Percentiles rank a stretch among this genome's conserved stretches.
Conservation (phyloP, 1,284 basidiomycete genomes). For the Lentinula novae-zelandiae region DNA sequence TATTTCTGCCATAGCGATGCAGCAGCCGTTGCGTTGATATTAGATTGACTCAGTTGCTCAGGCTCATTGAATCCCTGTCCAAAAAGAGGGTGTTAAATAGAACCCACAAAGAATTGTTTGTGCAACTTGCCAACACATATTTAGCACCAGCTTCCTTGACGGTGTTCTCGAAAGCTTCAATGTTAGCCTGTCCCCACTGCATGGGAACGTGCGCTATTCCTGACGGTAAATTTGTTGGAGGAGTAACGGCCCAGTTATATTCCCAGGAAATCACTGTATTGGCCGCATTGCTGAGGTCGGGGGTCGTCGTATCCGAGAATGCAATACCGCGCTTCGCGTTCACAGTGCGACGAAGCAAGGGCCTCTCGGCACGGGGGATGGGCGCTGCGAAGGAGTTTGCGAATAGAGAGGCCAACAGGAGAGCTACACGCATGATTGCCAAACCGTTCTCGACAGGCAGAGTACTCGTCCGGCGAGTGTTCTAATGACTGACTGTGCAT, state of each 20-base stretch:
- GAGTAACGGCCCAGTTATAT: constrained; percentile 10
- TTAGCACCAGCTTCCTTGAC: constrained; percentile 1
- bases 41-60: constrained; percentile 7
- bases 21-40: constrained; percentile 5
- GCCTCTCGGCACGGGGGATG: background rate
- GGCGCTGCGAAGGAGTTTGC: background rate
- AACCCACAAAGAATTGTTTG: background rate
- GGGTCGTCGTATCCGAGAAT: background rate
- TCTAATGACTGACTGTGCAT: background rate
- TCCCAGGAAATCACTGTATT: constrained; percentile 11
- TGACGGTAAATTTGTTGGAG: constrained; percentile 1
- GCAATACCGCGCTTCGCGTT: constrained; percentile 13
- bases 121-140: constrained; percentile 8
- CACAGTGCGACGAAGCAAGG: background rate
- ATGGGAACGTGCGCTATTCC: constrained; percentile 13
- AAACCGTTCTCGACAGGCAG: background rate
- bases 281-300: background rate
- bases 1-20: constrained; percentile 10
- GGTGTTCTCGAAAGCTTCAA: constrained; percentile 1
- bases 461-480: constrained; percentile 1
- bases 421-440: background rate
- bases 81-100: background rate
- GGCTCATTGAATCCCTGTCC: constrained; percentile 15
- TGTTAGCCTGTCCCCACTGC: constrained; percentile 9
- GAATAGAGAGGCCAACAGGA: background rate